These are phyloP conservation scores for Debaryomyces sp. DNA, from an alignment of 1,139 yeast species.

Conservation along the genomic window DNA sequence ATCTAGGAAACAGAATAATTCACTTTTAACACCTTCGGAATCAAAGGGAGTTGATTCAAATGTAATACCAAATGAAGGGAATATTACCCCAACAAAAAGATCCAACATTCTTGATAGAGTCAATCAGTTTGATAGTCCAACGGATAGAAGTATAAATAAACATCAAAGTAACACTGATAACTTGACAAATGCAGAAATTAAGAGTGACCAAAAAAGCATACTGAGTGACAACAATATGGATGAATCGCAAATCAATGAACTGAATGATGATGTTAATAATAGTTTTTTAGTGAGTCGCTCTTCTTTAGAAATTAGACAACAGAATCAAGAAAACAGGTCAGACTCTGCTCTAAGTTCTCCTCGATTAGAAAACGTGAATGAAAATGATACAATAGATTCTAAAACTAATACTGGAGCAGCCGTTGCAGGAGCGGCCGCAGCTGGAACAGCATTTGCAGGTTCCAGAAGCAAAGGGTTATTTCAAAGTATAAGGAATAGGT, in stretches of 20 bases:
- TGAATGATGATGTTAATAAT: slow-evolving; percentile 10
- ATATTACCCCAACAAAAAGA: slow-evolving; percentile 18
- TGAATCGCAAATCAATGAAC: neutral
- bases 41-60: slow-evolving; percentile 5
- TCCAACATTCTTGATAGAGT: slow-evolving; percentile 41
- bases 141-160: slow-evolving; percentile 7
- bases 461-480: slow-evolving; percentile 34
- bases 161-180: neutral
- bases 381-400: neutral
- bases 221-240: neutral
- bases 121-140: slow-evolving; percentile 40
- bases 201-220: neutral
- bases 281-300: slow-evolving; percentile 21
- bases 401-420: slow-evolving; percentile 15
- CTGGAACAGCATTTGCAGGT: slow-evolving; percentile 5
- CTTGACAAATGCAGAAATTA: neutral
- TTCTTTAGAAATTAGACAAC: slow-evolving; percentile 20
- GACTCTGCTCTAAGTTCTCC: neutral
- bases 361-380: neutral
- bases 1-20: neutral
- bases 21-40: neutral
- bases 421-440: slow-evolving; percentile 14
- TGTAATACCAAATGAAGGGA: slow-evolving; percentile 9
- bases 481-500: slow-evolving; percentile 37
- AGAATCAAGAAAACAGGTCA: neutral